These are phyloP conservation scores for Fomitopsis betulina DNA, from an alignment of 1,284 basidiomycete species.

Conservation along the genomic window DNA sequence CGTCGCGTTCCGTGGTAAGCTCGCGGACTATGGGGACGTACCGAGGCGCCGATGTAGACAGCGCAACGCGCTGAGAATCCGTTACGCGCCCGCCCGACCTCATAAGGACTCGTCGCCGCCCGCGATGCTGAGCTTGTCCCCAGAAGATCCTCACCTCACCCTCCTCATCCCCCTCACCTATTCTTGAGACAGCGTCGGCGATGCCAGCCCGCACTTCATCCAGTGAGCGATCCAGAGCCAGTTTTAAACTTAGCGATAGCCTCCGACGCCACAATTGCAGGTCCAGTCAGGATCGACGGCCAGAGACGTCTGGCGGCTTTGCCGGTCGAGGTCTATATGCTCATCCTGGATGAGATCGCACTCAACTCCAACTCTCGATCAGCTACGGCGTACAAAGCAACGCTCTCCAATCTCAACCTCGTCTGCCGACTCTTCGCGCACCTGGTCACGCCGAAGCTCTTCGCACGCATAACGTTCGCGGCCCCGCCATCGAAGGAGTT, in stretches of 20 bases:
- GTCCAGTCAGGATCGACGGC: constrained; percentile 5
- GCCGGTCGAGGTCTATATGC: constrained; percentile 11
- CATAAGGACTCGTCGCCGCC: neutral
- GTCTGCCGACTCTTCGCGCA: constrained; percentile 41
- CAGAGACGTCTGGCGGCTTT: constrained; percentile 4
- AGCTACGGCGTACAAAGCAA: constrained; percentile 9
- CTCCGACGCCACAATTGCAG: constrained; percentile 1
- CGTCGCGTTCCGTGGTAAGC: neutral
- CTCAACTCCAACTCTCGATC: neutral
- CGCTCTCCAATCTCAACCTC: constrained; percentile 29
- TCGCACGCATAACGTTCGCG: constrained; percentile 4
- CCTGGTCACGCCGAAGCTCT: constrained; percentile 13
- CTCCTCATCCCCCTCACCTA: neutral
- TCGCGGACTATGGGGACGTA: neutral
- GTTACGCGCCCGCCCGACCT: constrained; percentile 3
- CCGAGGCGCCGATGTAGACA: neutral
- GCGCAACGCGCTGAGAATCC: constrained; percentile 1
- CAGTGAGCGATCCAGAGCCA: constrained; percentile 2
- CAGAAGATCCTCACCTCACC: neutral
- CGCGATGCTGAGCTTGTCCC: constrained; percentile 3
- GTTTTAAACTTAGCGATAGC: neutral
- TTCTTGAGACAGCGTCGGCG: neutral
- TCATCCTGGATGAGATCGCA: constrained; percentile 9
- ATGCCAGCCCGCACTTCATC: constrained; percentile 2
- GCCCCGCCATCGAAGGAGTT: neutral